Conservation (phyloP, 768 basidiomycete genomes). For the Phaffia australis region DNA sequence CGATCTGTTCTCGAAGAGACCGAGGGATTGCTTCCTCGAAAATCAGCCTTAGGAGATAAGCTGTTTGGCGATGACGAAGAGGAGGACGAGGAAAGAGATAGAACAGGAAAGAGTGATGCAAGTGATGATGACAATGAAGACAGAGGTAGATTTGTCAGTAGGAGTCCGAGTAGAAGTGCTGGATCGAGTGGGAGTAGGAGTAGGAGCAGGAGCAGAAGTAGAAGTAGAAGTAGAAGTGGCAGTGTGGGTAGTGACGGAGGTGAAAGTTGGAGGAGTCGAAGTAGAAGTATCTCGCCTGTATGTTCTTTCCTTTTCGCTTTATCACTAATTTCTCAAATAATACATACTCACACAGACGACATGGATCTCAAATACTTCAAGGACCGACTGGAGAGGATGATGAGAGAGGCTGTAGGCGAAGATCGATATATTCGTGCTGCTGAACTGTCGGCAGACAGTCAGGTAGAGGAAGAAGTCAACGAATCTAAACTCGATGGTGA, state of each 20-base stretch:
- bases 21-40: slow-evolving; percentile 72
- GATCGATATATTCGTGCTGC: neutral
- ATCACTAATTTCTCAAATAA: too few species aligned
- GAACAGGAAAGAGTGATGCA: neutral
- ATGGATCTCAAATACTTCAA: too few species aligned
- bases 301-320: too few species aligned
- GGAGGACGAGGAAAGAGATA: slow-evolving; percentile 11
- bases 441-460: neutral
- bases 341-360: too few species aligned
- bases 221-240: neutral
- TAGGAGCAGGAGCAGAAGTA: slow-evolving; percentile 10
- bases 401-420: slow-evolving; percentile 20
- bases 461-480: neutral
- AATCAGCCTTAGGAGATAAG: slow-evolving; percentile 56
- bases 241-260: slow-evolving; percentile 4
- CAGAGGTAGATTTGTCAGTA: neutral
- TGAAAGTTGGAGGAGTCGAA: slow-evolving; percentile 15
- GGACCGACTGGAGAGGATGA: slow-evolving; percentile 24
- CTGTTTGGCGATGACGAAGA: slow-evolving; percentile 5
- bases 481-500: neutral
- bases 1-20: slow-evolving; percentile 82
- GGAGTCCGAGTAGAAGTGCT: slow-evolving; percentile 5
- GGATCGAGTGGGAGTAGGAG: slow-evolving; percentile 12
- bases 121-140: slow-evolving; percentile 18
- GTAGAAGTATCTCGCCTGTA: slow-evolving; percentile 16